phyloP scores from a whole-genome alignment of 1,139 yeast genomes.

The Hemisphaericaspora xylofermentans region DNA sequence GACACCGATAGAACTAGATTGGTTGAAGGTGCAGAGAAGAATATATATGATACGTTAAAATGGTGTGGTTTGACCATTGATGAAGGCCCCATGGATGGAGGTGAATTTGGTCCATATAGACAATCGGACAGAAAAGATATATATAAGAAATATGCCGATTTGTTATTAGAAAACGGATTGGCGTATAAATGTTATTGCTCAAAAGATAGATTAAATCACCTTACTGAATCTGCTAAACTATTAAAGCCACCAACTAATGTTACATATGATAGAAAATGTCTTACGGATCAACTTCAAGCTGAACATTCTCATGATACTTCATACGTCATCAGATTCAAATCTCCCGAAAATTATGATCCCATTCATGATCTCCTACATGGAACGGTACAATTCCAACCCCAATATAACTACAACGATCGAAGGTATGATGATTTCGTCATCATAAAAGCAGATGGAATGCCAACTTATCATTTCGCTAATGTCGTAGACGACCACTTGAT shows the following conservation, averaged over 20 bases:
- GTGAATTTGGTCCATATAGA: constrained; percentile 71
- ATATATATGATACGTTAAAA: constrained; percentile 67
- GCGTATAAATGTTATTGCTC: constrained; percentile 90
- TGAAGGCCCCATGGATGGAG: constrained; percentile 78
- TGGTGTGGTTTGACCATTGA: constrained; percentile 81
- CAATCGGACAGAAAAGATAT: constrained; percentile 78
- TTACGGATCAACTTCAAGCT: constrained; percentile 6
- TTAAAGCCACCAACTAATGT: constrained; percentile 89
- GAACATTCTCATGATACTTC: constrained; percentile 25
- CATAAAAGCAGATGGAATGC: constrained; percentile 86
- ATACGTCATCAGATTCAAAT: constrained; percentile 57
- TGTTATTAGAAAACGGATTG: constrained; percentile 57
- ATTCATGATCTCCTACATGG: constrained; percentile 81
- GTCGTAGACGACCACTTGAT: constrained; percentile 93
- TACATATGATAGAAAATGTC: constrained; percentile 84
- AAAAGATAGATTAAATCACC: constrained; percentile 66
- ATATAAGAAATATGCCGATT: constrained; percentile 57
- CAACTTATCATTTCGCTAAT: constrained; percentile 95
- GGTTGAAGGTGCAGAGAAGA: constrained; percentile 78
- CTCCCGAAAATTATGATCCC: constrained; percentile 69
- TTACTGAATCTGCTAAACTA: constrained; percentile 70
- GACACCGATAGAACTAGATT: constrained; percentile 87
- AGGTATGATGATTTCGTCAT: constrained; percentile 89
- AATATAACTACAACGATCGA: constrained; percentile 63
- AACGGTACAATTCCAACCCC: constrained; percentile 71